Conservation (phyloP, 768 basidiomycete genomes). For the Galerina marginata region DNA sequence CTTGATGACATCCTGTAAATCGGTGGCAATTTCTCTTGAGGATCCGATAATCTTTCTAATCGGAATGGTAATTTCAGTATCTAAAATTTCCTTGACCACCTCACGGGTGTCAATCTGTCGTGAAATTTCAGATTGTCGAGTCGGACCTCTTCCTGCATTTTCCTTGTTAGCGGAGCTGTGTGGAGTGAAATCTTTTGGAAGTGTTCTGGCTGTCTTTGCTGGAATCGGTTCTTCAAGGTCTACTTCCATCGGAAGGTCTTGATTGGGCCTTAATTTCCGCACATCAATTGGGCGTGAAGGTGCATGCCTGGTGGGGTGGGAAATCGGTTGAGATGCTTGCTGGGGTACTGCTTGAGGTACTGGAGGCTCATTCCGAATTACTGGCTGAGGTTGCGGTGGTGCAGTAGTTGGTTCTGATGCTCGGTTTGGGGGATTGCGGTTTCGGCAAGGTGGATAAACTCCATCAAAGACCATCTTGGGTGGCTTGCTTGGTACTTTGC, state of each 20-base stretch:
- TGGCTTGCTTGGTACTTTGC: constrained; percentile 1
- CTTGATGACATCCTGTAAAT: constrained; percentile 3
- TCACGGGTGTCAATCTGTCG: constrained; percentile 3
- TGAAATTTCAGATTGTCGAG: constrained; percentile 17
- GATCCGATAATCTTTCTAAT: constrained; percentile 9
- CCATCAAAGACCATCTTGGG: neutral
- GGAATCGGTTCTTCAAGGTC: constrained; percentile 8
- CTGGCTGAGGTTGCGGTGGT: neutral
- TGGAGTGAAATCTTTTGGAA: neutral
- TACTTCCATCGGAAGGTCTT: constrained; percentile 5
- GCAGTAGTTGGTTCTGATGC: neutral
- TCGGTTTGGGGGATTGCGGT: neutral
- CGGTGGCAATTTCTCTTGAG: constrained; percentile 9
- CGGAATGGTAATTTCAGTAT: constrained; percentile 7
- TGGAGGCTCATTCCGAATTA: neutral
- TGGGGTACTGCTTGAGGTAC: neutral
- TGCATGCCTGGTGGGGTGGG: no score
- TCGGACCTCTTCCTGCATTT: neutral
- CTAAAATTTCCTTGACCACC: constrained; percentile 7
- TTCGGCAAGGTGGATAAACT: neutral
- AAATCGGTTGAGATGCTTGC: no score
- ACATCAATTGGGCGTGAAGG: neutral
- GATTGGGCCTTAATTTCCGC: neutral
- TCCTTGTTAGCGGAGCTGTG: neutral
- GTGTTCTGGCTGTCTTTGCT: neutral